Percentiles rank a stretch among this genome's conserved stretches.
These are phyloP conservation scores for Smallanthus sonchifolius DNA, from an alignment of 129 eudicot species.

Conservation along the genomic window DNA sequence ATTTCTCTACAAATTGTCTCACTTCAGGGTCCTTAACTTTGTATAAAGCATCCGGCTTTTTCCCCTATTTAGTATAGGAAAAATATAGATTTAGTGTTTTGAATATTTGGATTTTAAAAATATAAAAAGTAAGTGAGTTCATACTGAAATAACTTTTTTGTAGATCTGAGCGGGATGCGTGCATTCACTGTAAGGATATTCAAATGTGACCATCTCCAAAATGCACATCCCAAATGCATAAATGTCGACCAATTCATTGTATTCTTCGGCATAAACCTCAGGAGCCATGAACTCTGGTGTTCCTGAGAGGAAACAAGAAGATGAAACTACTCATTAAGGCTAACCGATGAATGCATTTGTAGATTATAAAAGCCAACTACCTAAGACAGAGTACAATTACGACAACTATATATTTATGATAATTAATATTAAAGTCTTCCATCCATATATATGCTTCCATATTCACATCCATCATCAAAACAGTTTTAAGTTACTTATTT, in stretches of 20 bases:
- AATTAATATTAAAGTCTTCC: too few relatives aligned
- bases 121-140: constrained; percentile 4
- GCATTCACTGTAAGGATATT: constrained; percentile 95
- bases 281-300: constrained; percentile 99
- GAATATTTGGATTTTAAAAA: background rate
- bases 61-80: constrained; percentile 46
- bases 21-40: constrained; percentile 82
- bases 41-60: constrained; percentile 71
- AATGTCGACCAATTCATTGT: constrained; percentile 83
- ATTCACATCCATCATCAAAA: background rate
- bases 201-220: constrained; percentile 94
- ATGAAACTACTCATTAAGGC: background rate
- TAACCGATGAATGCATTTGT: background rate
- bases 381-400: background rate
- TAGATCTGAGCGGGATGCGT: constrained; percentile 90
- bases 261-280: constrained; percentile 90
- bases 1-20: constrained; percentile 76
- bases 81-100: background rate
- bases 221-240: constrained; percentile 99
- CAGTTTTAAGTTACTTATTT: background rate
- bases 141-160: constrained; percentile 94
- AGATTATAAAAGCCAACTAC: background rate
- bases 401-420: too few relatives aligned
- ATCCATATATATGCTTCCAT: background rate
- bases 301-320: constrained; percentile 35